phyloP scores from a whole-genome alignment of 2,329 filamentous ascomycete genomes.

The Alternaria gansuensis region DNA sequence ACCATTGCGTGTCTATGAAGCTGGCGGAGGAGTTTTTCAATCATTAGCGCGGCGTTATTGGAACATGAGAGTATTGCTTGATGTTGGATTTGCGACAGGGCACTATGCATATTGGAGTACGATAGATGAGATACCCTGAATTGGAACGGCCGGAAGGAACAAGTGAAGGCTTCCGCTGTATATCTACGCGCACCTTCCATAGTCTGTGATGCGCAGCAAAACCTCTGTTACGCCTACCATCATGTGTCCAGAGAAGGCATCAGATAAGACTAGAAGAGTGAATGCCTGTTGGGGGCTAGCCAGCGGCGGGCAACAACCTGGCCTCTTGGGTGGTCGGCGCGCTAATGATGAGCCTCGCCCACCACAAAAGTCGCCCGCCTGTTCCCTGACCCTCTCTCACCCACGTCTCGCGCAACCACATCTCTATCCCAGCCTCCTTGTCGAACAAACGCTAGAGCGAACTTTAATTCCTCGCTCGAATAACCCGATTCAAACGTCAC shows the following conservation, averaged over 20 bases:
- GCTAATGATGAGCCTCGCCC: slow-evolving; percentile 25
- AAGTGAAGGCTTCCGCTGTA: background rate
- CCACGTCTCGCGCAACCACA: slow-evolving; percentile 26
- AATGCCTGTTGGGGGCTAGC: slow-evolving; percentile 34
- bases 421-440: slow-evolving; percentile 7
- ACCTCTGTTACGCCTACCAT: background rate
- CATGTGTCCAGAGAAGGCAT: slow-evolving; percentile 42
- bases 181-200: background rate
- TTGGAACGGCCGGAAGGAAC: slow-evolving; percentile 7
- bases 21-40: slow-evolving; percentile 17
- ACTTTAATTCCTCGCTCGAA: background rate
- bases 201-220: background rate
- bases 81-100: background rate
- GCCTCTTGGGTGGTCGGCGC: slow-evolving; percentile 39
- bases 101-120: slow-evolving; percentile 13
- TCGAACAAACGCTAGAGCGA: slow-evolving; percentile 9
- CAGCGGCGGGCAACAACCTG: slow-evolving; percentile 34
- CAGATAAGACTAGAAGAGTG: slow-evolving; percentile 38
- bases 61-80: slow-evolving; percentile 17
- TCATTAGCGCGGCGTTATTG: slow-evolving; percentile 39
- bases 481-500: slow-evolving; percentile 17
- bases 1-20: background rate
- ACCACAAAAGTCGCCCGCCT: slow-evolving; percentile 37
- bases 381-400: slow-evolving; percentile 21
- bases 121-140: slow-evolving; percentile 41